Evolutionary conservation across 352 stramenopile genomes (phyloP).

Genomic region (Phytophthora hybrid): DNA sequence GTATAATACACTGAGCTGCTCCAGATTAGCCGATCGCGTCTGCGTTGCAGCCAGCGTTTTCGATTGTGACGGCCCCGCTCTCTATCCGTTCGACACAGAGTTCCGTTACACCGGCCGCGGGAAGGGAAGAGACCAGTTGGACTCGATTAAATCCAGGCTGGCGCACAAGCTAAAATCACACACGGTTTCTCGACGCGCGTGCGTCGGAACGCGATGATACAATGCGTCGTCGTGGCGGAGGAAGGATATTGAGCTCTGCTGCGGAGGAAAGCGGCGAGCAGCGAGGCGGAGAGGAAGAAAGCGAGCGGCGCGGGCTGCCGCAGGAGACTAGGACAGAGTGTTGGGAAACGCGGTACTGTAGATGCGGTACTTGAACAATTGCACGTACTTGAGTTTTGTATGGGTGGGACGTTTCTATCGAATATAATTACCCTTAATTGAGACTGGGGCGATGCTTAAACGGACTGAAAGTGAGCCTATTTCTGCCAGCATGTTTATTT

Average conservation of each 20-base stretch:
- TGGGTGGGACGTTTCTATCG: not conserved
- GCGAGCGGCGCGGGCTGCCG: not conserved
- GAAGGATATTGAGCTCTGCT: not conserved
- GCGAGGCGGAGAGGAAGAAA: not conserved
- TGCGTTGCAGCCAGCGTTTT: conserved; percentile 18
- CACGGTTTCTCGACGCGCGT: not conserved
- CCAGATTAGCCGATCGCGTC: not conserved
- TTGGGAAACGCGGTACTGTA: conserved; percentile 13
- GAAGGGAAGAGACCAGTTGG: conserved; percentile 10
- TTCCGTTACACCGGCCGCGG: conserved; percentile 3
- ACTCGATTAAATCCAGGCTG: conserved; percentile 20
- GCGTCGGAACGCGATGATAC: not conserved
- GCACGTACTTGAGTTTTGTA: conserved; percentile 21
- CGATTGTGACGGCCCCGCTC: conserved; percentile 22
- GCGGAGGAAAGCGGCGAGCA: no score
- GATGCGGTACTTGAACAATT: conserved; percentile 10
- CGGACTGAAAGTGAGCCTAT: not conserved
- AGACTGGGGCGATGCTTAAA: not conserved
- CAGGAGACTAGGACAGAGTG: not conserved
- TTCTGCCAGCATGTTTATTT: no score
- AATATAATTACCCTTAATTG: not conserved
- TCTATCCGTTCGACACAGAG: conserved; percentile 27
- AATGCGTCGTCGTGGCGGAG: not conserved
- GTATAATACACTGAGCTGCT: no score
- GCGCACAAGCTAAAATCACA: conserved; percentile 4